Evolutionary conservation across 1,139 yeast species (phyloP), one percentile per base, ranked within the genome.

Genomic region (Kluyveromyces sp.): DNA sequence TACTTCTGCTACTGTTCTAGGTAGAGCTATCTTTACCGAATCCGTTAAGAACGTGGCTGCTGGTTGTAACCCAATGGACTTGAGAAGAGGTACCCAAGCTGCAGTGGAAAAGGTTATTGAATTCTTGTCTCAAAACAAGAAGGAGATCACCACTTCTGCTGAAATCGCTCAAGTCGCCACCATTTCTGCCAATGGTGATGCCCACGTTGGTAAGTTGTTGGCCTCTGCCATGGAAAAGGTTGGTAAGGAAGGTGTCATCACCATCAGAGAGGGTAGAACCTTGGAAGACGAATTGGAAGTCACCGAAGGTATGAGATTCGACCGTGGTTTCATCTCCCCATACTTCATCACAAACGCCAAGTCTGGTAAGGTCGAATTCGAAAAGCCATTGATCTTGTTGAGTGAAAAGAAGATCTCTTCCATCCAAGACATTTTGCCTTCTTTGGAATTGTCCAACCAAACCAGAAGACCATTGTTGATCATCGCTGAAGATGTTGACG

Each of bases 131-230:
- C 72, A 80, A 64, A 84, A 92, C 80, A 90, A 89, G 78, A 90
- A 88, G 73, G 97, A 90, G 69, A 87, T 92, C 71, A 92, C 98
- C 64, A 90, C 97, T 51, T 81, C 94, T 52, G 96, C 83, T 62
- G 98, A 92, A 73, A 92, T 92, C 57, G 97, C 98, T 41, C 98
- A 92, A 74, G 98, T 92, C 48, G 98, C 98, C 58, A 92, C 98
- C 53, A 92, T 92, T 64, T 89, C 97, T 50, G 98, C 98, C 56
- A 92, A 92, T 69, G 98, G 98, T 59, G 98, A 92, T 68, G 65
- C 77, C 45, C 97, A 92, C 75, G 90, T 92, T 62, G 98, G 98
- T 69, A 77, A 83, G 68, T 75, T 92, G 61, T 78, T 92, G 66
- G 97, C 98, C 50, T 81, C 85, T 50, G 98, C 98, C 61, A 92